These are phyloP conservation scores for Brassica balearica DNA, from an alignment of 441 rosid genomes.

Conservation along the genomic window DNA sequence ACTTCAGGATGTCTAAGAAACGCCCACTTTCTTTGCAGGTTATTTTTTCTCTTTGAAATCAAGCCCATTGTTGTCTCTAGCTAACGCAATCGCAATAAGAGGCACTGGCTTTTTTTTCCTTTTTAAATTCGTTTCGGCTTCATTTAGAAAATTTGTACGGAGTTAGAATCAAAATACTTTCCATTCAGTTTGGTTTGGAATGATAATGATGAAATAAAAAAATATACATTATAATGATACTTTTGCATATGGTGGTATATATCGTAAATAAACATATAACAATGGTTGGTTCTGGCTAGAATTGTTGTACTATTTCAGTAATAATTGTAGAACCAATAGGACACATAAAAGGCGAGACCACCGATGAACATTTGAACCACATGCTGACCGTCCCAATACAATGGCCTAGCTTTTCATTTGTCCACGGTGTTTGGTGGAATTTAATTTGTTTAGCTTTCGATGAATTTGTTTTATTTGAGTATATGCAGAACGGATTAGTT, in stretches of 20 bases:
- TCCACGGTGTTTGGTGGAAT: background rate
- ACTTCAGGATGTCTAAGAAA: conserved; percentile 71
- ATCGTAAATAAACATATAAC: background rate
- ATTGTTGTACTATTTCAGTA: conserved; percentile 7
- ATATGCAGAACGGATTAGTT: conserved; percentile 14
- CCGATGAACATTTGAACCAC: background rate
- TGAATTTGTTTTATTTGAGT: background rate
- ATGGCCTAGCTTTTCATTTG: background rate
- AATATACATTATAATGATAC: background rate
- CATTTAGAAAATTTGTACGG: background rate
- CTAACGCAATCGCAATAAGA: background rate
- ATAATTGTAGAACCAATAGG: conserved; percentile 16
- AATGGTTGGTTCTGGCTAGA: background rate
- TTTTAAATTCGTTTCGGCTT: background rate
- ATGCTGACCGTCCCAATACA: background rate
- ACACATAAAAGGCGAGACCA: conserved; percentile 3
- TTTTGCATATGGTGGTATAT: background rate
- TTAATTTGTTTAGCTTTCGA: background rate
- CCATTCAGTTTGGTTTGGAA: no score
- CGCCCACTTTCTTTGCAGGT: conserved; percentile 92
- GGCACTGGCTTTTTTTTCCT: background rate
- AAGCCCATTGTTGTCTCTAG: background rate
- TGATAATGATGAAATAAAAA: background rate
- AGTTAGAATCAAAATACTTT: background rate
- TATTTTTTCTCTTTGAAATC: conserved; percentile 20